phyloP scores from a whole-genome alignment of 768 basidiomycete genomes.

The Suillus brevipes region DNA sequence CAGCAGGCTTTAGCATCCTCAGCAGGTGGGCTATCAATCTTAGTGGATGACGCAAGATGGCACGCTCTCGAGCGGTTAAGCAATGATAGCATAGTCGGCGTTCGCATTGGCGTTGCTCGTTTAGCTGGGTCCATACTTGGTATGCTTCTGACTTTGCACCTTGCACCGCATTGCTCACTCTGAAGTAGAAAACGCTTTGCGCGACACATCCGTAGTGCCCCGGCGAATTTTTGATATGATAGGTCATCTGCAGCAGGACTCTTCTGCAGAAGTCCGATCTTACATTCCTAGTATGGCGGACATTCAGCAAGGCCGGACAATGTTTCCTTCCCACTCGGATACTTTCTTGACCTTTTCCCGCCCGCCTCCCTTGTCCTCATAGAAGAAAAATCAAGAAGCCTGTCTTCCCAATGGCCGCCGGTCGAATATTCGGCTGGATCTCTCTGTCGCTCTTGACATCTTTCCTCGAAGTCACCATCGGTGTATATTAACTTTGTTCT shows the following conservation, averaged over 20 bases:
- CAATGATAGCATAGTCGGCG: conserved; percentile 73
- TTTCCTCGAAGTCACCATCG: background rate
- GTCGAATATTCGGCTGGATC: background rate
- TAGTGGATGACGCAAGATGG: conserved; percentile 48
- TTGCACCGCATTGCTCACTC: conserved; percentile 5
- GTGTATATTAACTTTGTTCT: conserved; percentile 3
- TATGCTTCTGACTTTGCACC: conserved; percentile 35
- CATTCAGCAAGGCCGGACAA: conserved; percentile 14
- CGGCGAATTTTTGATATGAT: conserved; percentile 41
- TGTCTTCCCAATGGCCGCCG: background rate
- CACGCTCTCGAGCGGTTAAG: conserved; percentile 55
- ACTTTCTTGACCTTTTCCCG: conserved; percentile 40
- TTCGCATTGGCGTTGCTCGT: conserved; percentile 84
- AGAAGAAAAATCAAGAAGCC: background rate
- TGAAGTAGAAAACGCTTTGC: background rate
- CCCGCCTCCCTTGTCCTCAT: conserved; percentile 29
- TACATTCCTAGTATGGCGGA: conserved; percentile 46
- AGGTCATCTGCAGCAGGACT: conserved; percentile 51
- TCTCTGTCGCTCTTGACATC: background rate
- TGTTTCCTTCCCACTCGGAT: conserved; percentile 17
- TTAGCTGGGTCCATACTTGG: conserved; percentile 58
- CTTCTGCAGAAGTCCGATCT: conserved; percentile 60
- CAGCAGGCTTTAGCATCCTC: conserved; percentile 55
- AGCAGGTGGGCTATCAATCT: conserved; percentile 35
- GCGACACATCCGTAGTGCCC: conserved; percentile 24